phyloP scores from a whole-genome alignment of 192 early-diverging fungal genomes.

The Coemansia sp. region DNA sequence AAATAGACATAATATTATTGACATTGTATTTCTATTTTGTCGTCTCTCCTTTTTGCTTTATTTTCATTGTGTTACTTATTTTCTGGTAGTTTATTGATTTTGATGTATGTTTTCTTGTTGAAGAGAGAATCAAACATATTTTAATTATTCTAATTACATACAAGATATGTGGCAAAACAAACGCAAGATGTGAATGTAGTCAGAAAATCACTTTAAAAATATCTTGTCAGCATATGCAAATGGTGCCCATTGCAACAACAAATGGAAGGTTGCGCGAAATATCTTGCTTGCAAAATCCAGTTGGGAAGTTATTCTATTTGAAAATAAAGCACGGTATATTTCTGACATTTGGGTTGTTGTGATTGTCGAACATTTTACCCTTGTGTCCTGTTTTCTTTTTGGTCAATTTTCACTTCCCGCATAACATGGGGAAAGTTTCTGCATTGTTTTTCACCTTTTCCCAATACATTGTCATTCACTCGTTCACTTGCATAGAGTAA shows the following conservation, averaged over 20 bases:
- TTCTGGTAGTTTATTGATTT: no score
- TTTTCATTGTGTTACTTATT: neutral
- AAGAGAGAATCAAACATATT: no score
- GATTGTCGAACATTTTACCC: neutral
- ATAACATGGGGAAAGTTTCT: neutral
- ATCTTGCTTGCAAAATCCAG: no score
- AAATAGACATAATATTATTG: neutral
- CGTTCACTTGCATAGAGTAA: neutral
- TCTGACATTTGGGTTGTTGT: neutral
- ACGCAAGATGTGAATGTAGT: no score
- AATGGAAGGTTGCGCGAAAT: no score
- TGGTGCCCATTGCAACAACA: no score
- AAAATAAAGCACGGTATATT: neutral
- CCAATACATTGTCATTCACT: no score
- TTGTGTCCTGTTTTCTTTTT: neutral
- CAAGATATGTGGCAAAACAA: neutral
- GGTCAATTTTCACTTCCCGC: neutral
- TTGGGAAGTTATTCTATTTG: no score
- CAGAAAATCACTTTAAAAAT: no score
- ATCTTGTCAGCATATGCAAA: no score
- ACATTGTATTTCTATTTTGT: neutral
- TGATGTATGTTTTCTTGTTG: no score
- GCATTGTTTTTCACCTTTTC: neutral
- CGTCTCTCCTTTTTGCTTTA: neutral
- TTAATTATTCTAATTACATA: neutral